Base-by-base conservation (phyloP, 2,329 filamentous ascomycete genomes). In the Colletotrichum tamarilloi region DNA sequence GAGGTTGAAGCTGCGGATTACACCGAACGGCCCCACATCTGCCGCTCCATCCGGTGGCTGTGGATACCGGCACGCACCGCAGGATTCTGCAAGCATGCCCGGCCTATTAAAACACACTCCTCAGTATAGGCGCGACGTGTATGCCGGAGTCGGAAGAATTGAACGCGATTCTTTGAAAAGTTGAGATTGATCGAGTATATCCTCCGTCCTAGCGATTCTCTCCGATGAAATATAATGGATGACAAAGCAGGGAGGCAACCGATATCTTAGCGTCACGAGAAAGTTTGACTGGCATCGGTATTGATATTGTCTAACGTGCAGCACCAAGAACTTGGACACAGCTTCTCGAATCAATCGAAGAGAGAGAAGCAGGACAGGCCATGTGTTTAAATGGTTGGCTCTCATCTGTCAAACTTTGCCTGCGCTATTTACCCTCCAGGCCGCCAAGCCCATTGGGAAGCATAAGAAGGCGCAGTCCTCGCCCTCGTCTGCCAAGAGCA, bases 351-450 rank as follows among this genome's bases (percentile, higher is more conserved):
- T 6, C 32, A 49, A 22, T 24, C 8, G 19, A 26, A 19, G 14
- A 11, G 30, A 14, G 16, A n/a, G 24, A 26, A 52, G 3, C 7
- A 2, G 4, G 19, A 22, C 11, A 16, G 4, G 14, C 57, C 63
- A 72, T 72, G 63, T 72, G 63, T 26, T 30, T 14, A 16, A 62
- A 72, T 28, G 57, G 49, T 62, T 72, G 63, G 68, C 35, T 67
- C n/a, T 49, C 35, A 35, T 32, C 22, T 22, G 7, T 7, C 56
- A 35, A 67, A 62, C 49, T 49, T 32, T 16, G 5, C 52, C 24
- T 68, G 63, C 63, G 57, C 35, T 28, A 72, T 67, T 72, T 67
- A 55, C 11, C 26, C n/a, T 3, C 14, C 42, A 46, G 8, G 5
- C 19, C 19, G 68, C 68, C 68, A 58, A 72, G 68, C 22, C 19